A percentile compares a stretch with the other conserved stretches of the same genome.
phyloP scores from a whole-genome alignment of 306 rosid genomes.

The Casuarina equisetifolia region DNA sequence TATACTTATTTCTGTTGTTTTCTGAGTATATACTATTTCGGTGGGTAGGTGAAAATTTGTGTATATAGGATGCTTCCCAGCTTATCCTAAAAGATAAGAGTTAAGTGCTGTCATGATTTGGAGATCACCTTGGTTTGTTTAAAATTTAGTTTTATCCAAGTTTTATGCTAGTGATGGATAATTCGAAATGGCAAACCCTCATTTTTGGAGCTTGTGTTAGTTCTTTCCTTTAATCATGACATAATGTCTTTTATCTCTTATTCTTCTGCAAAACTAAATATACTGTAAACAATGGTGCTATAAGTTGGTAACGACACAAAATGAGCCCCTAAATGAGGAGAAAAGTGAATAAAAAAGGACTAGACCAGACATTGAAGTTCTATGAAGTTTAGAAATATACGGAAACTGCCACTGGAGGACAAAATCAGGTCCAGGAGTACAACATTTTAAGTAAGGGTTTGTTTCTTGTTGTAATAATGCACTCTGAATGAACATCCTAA shows the following conservation, averaged over 20 bases:
- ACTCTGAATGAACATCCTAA: neutral
- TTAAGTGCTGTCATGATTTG: neutral
- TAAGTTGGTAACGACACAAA: neutral
- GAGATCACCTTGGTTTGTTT: conserved; percentile 18
- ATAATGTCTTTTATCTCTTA: neutral
- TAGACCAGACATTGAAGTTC: neutral
- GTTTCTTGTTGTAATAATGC: neutral
- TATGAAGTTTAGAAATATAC: neutral
- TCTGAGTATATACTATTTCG: neutral
- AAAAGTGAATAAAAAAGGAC: neutral
- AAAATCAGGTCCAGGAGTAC: neutral
- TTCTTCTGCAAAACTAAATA: neutral
- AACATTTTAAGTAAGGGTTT: neutral
- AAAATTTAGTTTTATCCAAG: neutral
- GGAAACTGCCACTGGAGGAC: neutral
- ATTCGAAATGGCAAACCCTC: conserved; percentile 11
- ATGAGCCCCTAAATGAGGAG: neutral
- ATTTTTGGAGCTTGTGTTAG: conserved; percentile 8
- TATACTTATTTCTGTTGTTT: neutral
- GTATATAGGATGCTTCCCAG: neutral
- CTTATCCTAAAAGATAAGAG: neutral
- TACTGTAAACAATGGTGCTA: neutral
- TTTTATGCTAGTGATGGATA: neutral
- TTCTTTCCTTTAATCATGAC: neutral
- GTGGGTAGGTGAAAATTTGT: neutral